Percentiles rank a stretch among this genome's conserved stretches.
Conservation (phyloP, 1,139 yeast species). For the Geotrichum fermentans region DNA sequence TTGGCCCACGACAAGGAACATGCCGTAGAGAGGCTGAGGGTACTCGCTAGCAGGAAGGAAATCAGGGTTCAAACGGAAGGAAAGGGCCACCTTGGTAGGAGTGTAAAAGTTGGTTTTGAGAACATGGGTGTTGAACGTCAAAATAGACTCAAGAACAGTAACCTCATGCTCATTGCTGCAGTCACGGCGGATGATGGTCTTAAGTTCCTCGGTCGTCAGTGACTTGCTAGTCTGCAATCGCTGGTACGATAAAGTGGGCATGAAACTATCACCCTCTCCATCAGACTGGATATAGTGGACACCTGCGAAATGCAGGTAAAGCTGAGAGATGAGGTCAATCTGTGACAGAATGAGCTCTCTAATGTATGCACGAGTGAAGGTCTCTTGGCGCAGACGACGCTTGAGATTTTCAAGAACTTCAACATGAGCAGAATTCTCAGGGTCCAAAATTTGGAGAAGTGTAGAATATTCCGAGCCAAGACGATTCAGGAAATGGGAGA, state of each 20-base stretch:
- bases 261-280: slow-evolving; percentile 47
- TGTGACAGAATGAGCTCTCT: slow-evolving; percentile 69
- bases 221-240: slow-evolving; percentile 77
- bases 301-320: slow-evolving; percentile 90
- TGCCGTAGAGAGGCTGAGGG: slow-evolving; percentile 89
- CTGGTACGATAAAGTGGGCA: slow-evolving; percentile 82
- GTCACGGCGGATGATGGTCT: slow-evolving; percentile 58
- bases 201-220: slow-evolving; percentile 70
- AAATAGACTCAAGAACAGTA: slow-evolving; percentile 74
- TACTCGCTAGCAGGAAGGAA: slow-evolving; percentile 82
- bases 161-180: slow-evolving; percentile 78
- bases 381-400: slow-evolving; percentile 87
- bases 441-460: slow-evolving; percentile 58
- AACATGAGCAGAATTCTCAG: slow-evolving; percentile 53
- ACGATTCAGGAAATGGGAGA: slow-evolving; percentile 89
- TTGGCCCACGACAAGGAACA: slow-evolving; percentile 93
- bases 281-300: slow-evolving; percentile 74
- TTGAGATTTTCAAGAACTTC: slow-evolving; percentile 78
- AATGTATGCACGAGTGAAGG: slow-evolving; percentile 83
- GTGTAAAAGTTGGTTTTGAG: slow-evolving; percentile 92
- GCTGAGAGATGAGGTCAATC: slow-evolving; percentile 68
- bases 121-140: slow-evolving; percentile 77
- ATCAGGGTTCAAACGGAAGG: slow-evolving; percentile 83
- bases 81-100: slow-evolving; percentile 90
- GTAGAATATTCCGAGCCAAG: slow-evolving; percentile 86